Percentiles rank a stretch among this genome's conserved stretches.
phyloP scores from a whole-genome alignment of 1,139 yeast species.

The Pichia sp. region DNA sequence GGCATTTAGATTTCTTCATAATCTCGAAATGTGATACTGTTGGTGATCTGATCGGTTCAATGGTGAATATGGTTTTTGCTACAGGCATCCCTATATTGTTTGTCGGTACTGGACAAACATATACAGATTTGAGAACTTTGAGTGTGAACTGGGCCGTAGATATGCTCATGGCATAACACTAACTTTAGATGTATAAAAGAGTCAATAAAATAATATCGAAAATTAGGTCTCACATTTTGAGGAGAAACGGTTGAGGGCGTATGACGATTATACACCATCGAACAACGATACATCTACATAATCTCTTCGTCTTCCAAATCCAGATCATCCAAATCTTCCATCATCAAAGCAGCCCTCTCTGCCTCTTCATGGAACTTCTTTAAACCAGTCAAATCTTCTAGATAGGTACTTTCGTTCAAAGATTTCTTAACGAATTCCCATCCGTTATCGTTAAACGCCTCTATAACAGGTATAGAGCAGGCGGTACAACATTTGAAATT shows the following conservation, averaged over 20 bases:
- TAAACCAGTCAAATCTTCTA: conserved; percentile 77
- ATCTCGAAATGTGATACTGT: conserved; percentile 96
- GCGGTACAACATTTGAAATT: conserved; percentile 80
- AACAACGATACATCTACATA: neutral
- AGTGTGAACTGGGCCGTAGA: conserved; percentile 92
- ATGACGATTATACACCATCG: neutral
- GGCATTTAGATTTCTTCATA: conserved; percentile 84
- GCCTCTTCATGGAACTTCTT: conserved; percentile 67
- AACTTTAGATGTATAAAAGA: neutral
- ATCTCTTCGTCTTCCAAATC: conserved; percentile 24
- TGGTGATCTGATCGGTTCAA: conserved; percentile 92
- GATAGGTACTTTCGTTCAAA: conserved; percentile 55
- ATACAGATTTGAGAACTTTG: conserved; percentile 89
- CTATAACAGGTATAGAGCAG: conserved; percentile 60
- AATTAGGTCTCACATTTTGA: too few relatives aligned
- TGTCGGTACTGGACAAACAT: conserved; percentile 96
- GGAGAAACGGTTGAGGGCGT: too few relatives aligned
- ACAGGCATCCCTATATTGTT: conserved; percentile 93
- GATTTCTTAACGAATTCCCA: conserved; percentile 82
- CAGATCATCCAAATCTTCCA: conserved; percentile 44
- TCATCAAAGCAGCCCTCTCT: conserved; percentile 50
- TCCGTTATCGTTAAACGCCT: conserved; percentile 47
- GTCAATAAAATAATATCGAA: neutral
- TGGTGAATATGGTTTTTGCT: conserved; percentile 97
- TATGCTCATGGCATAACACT: conserved; percentile 47